Conservation (phyloP, 768 basidiomycete species). For the Daedaleopsis sinensis region DNA sequence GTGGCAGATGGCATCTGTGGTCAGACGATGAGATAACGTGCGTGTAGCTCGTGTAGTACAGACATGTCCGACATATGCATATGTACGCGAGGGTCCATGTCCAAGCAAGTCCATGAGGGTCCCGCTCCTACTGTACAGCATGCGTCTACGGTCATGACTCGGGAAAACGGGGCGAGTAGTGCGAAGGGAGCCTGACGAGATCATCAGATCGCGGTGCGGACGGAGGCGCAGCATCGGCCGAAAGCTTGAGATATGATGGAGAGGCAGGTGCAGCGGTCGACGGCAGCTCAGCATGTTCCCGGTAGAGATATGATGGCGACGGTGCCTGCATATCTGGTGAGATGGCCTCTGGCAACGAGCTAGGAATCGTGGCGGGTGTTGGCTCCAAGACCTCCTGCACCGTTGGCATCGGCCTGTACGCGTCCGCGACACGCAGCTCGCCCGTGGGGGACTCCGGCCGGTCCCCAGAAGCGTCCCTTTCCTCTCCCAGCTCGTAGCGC, state of each 20-base stretch:
- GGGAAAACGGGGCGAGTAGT: no score
- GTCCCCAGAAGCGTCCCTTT: background rate
- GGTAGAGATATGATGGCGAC: background rate
- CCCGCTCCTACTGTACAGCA: no score
- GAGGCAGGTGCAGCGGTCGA: background rate
- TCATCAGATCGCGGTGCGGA: no score
- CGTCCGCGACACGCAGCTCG: conserved; percentile 12
- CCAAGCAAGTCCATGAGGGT: no score
- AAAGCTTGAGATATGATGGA: background rate
- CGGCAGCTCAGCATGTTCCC: background rate
- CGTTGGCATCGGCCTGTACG: conserved; percentile 19
- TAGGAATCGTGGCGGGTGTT: background rate
- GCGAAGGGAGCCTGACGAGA: no score
- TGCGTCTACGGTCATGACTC: no score
- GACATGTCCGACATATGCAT: no score
- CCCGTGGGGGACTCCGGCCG: conserved; percentile 11
- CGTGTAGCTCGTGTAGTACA: no score
- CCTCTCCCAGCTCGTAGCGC: background rate
- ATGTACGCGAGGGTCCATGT: no score
- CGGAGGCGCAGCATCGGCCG: background rate
- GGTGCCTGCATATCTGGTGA: background rate
- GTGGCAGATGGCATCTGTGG: no score
- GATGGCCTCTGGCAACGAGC: background rate
- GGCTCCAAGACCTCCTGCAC: conserved; percentile 8
- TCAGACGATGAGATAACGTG: no score